phyloP scores from a whole-genome alignment of 2,329 filamentous ascomycete genomes.

The Penicillium italicum region DNA sequence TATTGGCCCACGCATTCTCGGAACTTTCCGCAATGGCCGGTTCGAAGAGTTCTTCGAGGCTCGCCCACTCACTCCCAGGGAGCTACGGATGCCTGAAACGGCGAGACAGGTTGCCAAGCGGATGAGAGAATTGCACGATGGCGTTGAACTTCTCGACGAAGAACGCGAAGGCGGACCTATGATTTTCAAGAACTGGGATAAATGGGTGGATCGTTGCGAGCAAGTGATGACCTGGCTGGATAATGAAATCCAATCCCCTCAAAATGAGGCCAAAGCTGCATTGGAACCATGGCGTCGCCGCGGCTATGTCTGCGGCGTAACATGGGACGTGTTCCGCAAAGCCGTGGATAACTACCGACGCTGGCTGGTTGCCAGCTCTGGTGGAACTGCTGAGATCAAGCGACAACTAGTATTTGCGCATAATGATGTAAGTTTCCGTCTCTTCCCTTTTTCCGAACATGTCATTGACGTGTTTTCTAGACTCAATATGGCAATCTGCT shows the following conservation, averaged over 20 bases:
- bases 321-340: slow-evolving; percentile 73
- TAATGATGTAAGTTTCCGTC: slow-evolving; percentile 69
- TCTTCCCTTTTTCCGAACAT: slow-evolving; percentile 1
- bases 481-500: slow-evolving; percentile 99
- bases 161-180: slow-evolving; percentile 76
- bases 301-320: slow-evolving; percentile 76
- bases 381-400: slow-evolving; percentile 62
- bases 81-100: slow-evolving; percentile 76
- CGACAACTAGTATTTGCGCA: slow-evolving; percentile 88
- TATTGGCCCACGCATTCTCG: slow-evolving; percentile 85
- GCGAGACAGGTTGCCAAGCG: slow-evolving; percentile 93
- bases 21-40: slow-evolving; percentile 89
- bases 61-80: slow-evolving; percentile 68
- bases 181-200: slow-evolving; percentile 92
- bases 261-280: slow-evolving; percentile 42
- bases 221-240: slow-evolving; percentile 53
- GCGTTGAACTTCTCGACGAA: slow-evolving; percentile 75
- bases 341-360: slow-evolving; percentile 73
- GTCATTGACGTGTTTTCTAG: slow-evolving; percentile 46
- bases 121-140: slow-evolving; percentile 93
- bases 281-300: slow-evolving; percentile 61
- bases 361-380: slow-evolving; percentile 70
- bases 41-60: slow-evolving; percentile 95
- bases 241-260: slow-evolving; percentile 54
- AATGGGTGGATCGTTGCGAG: slow-evolving; percentile 68